phyloP scores from a whole-genome alignment of 768 basidiomycete species.

The Amylocystis lapponica region DNA sequence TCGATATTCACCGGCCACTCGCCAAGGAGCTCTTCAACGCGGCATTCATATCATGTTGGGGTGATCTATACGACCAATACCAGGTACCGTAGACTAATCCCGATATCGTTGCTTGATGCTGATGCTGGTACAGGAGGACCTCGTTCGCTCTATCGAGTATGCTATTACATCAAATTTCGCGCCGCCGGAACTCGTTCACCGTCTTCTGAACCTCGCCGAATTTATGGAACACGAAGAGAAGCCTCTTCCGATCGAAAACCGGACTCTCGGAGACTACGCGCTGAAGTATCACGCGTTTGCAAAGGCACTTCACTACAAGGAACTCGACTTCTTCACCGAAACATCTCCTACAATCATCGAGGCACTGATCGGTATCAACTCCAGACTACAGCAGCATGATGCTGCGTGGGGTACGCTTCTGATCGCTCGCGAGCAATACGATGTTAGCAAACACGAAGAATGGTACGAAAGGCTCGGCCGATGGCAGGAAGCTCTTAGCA shows the following conservation, averaged over 20 bases:
- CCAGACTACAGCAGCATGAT: slow-evolving; percentile 92
- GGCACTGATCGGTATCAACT: slow-evolving; percentile 93
- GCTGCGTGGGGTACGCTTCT: slow-evolving; percentile 96
- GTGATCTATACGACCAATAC: slow-evolving; percentile 91
- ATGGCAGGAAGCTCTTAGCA: slow-evolving; percentile 90
- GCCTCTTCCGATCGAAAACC: slow-evolving; percentile 86
- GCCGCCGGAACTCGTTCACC: slow-evolving; percentile 86
- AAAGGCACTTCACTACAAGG: slow-evolving; percentile 97
- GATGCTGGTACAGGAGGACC: slow-evolving; percentile 65
- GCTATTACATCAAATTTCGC: slow-evolving; percentile 76
- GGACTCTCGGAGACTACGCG: slow-evolving; percentile 90
- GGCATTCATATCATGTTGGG: slow-evolving; percentile 97
- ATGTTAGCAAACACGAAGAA: slow-evolving; percentile 89
- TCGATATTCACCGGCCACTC: slow-evolving; percentile 85
- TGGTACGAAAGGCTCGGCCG: slow-evolving; percentile 97
- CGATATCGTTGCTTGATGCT: not conserved
- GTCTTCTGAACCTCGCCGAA: slow-evolving; percentile 89
- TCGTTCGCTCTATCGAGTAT: slow-evolving; percentile 82
- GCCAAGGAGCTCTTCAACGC: slow-evolving; percentile 96
- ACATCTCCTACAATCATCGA: slow-evolving; percentile 89
- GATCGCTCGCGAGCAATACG: slow-evolving; percentile 85
- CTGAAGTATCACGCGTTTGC: slow-evolving; percentile 92
- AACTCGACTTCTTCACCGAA: slow-evolving; percentile 92
- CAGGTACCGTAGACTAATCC: slow-evolving; percentile 64
- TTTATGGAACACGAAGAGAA: slow-evolving; percentile 99